Conservation (phyloP, 345 rosid genomes). For the Pelargonium nanum region DNA sequence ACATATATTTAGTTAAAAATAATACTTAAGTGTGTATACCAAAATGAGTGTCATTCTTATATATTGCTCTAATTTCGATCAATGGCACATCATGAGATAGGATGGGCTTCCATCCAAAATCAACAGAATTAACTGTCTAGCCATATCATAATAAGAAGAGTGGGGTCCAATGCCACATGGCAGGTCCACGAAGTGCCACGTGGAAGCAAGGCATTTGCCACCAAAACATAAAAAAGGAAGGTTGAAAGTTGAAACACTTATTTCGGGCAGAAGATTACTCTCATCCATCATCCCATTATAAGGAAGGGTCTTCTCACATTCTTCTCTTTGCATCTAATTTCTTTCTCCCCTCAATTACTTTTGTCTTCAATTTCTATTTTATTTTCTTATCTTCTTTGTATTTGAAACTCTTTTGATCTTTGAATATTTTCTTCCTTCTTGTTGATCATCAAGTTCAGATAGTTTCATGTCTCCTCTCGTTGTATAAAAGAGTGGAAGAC, state of each 20-base stretch:
- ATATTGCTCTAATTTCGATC: no score
- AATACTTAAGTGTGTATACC: no score
- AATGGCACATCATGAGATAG: no score
- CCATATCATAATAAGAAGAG: no score
- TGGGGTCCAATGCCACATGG: neutral
- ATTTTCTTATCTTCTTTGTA: neutral
- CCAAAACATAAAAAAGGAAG: slow-evolving; percentile 4
- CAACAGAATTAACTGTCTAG: no score
- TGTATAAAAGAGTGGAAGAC: slow-evolving; percentile 10
- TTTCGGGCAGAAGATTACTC: slow-evolving; percentile 40
- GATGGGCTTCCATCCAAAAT: no score
- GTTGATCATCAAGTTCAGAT: neutral
- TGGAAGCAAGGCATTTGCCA: neutral
- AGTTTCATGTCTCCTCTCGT: slow-evolving; percentile 3
- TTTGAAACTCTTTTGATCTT: no score
- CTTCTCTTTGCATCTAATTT: neutral
- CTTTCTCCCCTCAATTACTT: neutral
- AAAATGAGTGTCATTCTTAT: no score
- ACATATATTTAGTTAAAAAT: no score
- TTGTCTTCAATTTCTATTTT: neutral
- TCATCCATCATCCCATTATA: slow-evolving; percentile 33
- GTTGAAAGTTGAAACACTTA: slow-evolving; percentile 13
- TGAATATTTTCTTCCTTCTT: neutral
- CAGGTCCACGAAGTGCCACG: no score
- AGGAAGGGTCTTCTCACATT: slow-evolving; percentile 10